Evolutionary conservation across 2,329 filamentous ascomycete species (phyloP).

Genomic region (Sarocladium kiliense): DNA sequence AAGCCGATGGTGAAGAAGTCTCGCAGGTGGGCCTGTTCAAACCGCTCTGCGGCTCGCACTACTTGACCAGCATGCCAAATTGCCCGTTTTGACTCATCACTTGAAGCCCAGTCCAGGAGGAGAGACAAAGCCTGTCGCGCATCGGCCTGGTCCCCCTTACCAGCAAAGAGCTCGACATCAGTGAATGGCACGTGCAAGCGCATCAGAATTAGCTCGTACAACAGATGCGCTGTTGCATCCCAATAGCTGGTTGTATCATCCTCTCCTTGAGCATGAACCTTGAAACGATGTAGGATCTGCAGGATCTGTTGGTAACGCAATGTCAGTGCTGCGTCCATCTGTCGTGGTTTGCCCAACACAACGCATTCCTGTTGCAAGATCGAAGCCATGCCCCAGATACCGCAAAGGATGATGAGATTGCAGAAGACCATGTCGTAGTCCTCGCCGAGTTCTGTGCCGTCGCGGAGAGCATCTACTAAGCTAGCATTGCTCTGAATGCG

Average conservation of each 20-base stretch:
- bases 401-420: background rate
- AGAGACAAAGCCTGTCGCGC: slow-evolving; percentile 54
- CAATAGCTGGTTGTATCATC: background rate
- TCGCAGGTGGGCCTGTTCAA: slow-evolving; percentile 49
- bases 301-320: background rate
- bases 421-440: background rate
- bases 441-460: background rate
- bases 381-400: background rate
- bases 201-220: slow-evolving; percentile 54
- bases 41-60: slow-evolving; percentile 51
- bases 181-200: slow-evolving; percentile 60
- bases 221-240: slow-evolving; percentile 24
- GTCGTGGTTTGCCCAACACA: background rate
- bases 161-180: slow-evolving; percentile 62
- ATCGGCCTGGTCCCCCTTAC: slow-evolving; percentile 62
- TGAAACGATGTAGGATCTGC: background rate
- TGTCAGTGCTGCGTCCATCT: background rate
- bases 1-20: slow-evolving; percentile 65
- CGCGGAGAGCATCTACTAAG: background rate
- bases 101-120: slow-evolving; percentile 54
- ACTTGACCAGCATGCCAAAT: slow-evolving; percentile 66
- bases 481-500: background rate
- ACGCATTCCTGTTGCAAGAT: background rate
- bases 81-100: slow-evolving; percentile 50
- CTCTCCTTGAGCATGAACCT: background rate